Evolutionary conservation across 1,284 basidiomycete genomes (phyloP), one percentile per base, ranked within the genome.

Genomic region (Fomitiporia mediterranea): DNA sequence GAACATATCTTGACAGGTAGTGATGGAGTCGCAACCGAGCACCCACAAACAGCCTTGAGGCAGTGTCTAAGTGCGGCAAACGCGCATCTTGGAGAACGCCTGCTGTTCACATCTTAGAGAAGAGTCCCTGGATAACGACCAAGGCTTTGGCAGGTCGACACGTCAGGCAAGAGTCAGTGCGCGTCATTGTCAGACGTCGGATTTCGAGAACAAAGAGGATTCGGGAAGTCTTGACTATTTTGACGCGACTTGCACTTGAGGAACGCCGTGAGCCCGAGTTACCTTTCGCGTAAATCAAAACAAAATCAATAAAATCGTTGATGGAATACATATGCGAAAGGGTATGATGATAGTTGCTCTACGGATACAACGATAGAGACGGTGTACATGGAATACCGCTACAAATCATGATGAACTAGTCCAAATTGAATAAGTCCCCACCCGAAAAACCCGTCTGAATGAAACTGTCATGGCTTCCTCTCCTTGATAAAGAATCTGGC

Each of bases 401-500:
- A 46, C 44, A 46, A 30, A 28, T 28, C 15, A 11, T 30, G 25
- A 23, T 28, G 8, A 11, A n/a, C 15, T 13, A 15, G 21, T 30
- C 6, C 13, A n/a, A 30, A 15, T 28, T 6, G n/a, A 46, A 46
- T 46, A 30, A 46, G n/a, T 25, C n/a, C 27, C 23, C 27, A 17
- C 23, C n/a, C n/a, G n/a, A n/a, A n/a, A n/a, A n/a, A n/a, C n/a
- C n/a, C n/a, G n/a, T n/a, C n/a, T n/a, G 11, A 27, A 46, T 17
- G 4, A 46, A 30, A 30, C 19, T 17, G 13, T 46, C 43, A 46
- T 46, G 25, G 15, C 25, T 27, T 58, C 15, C 32, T n/a, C 57
- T 67, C 69, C 48, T 73, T 75, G 48, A 68, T 69, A 66, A 94
- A 90, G 70, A 90, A 94, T 63, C 81, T 84, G 61, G 89, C 87